Conservation (phyloP, 2,329 filamentous ascomycete species). For the Didymella lethalis region DNA sequence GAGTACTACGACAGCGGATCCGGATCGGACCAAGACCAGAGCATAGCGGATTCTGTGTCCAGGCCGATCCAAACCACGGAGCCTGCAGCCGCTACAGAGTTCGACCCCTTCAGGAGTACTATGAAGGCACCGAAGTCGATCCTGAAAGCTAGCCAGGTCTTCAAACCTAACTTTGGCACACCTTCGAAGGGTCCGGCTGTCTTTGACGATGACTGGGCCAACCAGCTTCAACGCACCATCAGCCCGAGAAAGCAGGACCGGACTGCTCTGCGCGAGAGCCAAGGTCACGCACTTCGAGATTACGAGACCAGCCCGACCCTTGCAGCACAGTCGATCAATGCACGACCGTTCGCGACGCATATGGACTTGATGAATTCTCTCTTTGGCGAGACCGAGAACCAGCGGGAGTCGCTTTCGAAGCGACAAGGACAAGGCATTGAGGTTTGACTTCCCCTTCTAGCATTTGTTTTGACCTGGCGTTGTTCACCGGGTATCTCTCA, state of each 20-base stretch:
- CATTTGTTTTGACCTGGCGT: constrained; percentile 49
- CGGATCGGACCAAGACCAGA: constrained; percentile 74
- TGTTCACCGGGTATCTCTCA: constrained; percentile 44
- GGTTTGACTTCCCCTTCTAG: constrained; percentile 74
- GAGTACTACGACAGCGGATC: constrained; percentile 71
- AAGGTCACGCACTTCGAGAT: constrained; percentile 64
- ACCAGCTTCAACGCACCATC: constrained; percentile 91
- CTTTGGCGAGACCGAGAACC: constrained; percentile 71
- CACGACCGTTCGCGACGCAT: constrained; percentile 78
- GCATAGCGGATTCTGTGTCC: constrained; percentile 80
- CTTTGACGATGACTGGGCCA: constrained; percentile 86
- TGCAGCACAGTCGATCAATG: constrained; percentile 41
- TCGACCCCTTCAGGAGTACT: constrained; percentile 42
- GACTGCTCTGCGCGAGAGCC: constrained; percentile 71
- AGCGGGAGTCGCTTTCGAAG: constrained; percentile 59
- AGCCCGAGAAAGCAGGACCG: constrained; percentile 93
- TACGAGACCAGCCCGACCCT: constrained; percentile 48
- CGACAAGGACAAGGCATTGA: constrained; percentile 74
- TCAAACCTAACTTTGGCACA: constrained; percentile 54
- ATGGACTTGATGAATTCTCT: constrained; percentile 97
- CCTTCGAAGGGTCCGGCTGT: constrained; percentile 62
- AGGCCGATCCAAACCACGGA: constrained; percentile 78
- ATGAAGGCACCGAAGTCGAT: constrained; percentile 57
- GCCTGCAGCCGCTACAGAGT: constrained; percentile 60
- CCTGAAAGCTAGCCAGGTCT: constrained; percentile 53